phyloP scores from a whole-genome alignment of 2,329 filamentous ascomycete genomes.

The Alternaria gansuensis region DNA sequence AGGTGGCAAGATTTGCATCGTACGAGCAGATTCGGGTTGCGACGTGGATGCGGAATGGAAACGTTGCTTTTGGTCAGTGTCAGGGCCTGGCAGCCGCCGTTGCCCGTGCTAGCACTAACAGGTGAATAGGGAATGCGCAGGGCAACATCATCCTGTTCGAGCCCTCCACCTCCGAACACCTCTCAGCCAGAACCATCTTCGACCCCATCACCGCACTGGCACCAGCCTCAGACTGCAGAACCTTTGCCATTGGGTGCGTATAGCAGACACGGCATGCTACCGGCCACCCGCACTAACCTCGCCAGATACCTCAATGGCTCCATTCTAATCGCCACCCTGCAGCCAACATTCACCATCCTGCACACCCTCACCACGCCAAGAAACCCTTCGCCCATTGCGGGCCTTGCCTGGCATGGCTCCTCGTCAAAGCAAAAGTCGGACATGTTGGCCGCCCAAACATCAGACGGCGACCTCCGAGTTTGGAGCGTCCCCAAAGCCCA shows the following conservation, averaged over 20 bases:
- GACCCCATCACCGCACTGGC: constrained; percentile 95
- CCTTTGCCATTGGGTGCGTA: constrained; percentile 90
- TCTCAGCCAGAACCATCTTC: constrained; percentile 89
- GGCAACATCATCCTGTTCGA: constrained; percentile 96
- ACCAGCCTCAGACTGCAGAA: constrained; percentile 86
- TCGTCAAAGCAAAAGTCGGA: constrained; percentile 96
- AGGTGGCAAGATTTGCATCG: constrained; percentile 89
- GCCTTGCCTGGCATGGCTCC: constrained; percentile 93
- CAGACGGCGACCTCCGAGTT: constrained; percentile 89
- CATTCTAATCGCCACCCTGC: constrained; percentile 85
- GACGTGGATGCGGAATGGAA: constrained; percentile 96
- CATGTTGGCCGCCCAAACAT: constrained; percentile 93
- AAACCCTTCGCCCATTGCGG: constrained; percentile 85
- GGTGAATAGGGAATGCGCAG: constrained; percentile 78
- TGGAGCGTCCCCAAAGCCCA: constrained; percentile 93
- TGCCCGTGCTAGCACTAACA: constrained; percentile 25
- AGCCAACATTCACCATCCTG: constrained; percentile 91
- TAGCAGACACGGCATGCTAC: neutral
- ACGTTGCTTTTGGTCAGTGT: constrained; percentile 90
- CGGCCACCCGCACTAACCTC: constrained; percentile 27
- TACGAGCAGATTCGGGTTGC: constrained; percentile 87
- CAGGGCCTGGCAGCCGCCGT: constrained; percentile 4
- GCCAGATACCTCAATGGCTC: constrained; percentile 92
- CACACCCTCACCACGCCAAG: constrained; percentile 89
- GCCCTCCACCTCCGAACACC: constrained; percentile 89